Evolutionary conservation across 2,329 filamentous ascomycete genomes (phyloP).

Genomic region (Fonsecaea pedrosoi): DNA sequence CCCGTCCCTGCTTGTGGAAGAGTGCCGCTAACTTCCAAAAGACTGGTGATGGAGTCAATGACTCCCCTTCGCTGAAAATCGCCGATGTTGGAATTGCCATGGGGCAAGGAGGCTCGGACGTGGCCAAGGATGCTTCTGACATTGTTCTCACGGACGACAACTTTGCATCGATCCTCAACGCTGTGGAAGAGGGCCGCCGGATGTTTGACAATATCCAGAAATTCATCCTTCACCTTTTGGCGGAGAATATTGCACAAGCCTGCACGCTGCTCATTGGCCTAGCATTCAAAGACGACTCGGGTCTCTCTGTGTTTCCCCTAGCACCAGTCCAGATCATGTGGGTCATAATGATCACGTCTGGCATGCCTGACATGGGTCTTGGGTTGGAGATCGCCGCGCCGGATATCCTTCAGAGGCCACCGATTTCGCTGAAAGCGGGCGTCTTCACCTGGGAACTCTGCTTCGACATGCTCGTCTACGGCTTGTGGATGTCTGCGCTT

Average conservation of each 20-base stretch:
- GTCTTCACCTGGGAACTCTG: constrained; percentile 77
- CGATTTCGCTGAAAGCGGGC: constrained; percentile 63
- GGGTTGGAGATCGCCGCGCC: constrained; percentile 77
- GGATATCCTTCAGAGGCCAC: constrained; percentile 80
- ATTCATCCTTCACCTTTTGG: constrained; percentile 79
- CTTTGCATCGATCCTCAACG: constrained; percentile 84
- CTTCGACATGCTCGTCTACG: constrained; percentile 80
- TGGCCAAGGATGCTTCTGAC: constrained; percentile 73
- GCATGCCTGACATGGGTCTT: constrained; percentile 85
- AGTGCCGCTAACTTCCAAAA: constrained; percentile 3
- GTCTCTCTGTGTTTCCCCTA: constrained; percentile 82
- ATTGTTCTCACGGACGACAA: constrained; percentile 80
- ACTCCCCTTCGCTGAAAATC: constrained; percentile 79
- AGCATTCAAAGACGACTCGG: constrained; percentile 74
- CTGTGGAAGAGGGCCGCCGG: constrained; percentile 80
- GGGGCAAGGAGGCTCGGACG: constrained; percentile 80
- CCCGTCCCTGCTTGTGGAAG: not conserved
- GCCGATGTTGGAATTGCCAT: constrained; percentile 90
- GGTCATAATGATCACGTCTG: constrained; percentile 93
- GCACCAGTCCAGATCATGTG: constrained; percentile 86
- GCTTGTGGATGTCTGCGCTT: constrained; percentile 75
- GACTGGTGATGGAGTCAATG: constrained; percentile 87
- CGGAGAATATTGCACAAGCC: constrained; percentile 83
- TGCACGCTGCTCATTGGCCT: constrained; percentile 81
- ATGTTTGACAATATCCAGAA: constrained; percentile 93